A percentile compares a stretch with the other conserved stretches of the same genome.
Conservation (phyloP, 1,284 basidiomycete genomes). For the Pseudozyma sp. region DNA sequence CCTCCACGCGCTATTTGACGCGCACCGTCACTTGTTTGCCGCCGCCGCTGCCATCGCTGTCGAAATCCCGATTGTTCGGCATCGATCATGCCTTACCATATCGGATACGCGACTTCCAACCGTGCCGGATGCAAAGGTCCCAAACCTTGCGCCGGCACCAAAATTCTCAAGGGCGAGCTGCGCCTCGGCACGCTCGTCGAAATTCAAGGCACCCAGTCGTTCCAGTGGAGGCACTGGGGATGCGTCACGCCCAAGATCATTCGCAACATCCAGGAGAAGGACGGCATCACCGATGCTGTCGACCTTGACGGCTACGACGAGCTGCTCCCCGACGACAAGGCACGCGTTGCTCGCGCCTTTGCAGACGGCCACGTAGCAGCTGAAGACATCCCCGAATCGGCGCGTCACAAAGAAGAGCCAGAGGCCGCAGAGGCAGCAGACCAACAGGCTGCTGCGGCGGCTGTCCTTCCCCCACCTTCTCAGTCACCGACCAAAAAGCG, state of each 20-base stretch:
- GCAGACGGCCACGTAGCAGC: slow-evolving; percentile 45
- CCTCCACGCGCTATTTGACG: slow-evolving; percentile 16
- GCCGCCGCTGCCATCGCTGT: not conserved
- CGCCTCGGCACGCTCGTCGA: slow-evolving; percentile 83
- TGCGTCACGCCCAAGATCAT: slow-evolving; percentile 73
- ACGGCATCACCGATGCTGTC: slow-evolving; percentile 70
- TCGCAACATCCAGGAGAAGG: slow-evolving; percentile 77
- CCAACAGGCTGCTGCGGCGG: slow-evolving; percentile 11
- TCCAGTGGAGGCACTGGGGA: slow-evolving; percentile 84
- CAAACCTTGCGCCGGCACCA: slow-evolving; percentile 82
- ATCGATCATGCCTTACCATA: slow-evolving; percentile 52
- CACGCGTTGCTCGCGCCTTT: slow-evolving; percentile 41
- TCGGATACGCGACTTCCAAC: slow-evolving; percentile 65
- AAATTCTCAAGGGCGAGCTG: slow-evolving; percentile 79
- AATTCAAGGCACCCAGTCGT: slow-evolving; percentile 75
- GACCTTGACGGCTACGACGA: slow-evolving; percentile 57
- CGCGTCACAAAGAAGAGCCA: slow-evolving; percentile 34
- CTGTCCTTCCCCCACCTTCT: slow-evolving; percentile 5
- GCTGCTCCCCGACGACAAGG: slow-evolving; percentile 40
- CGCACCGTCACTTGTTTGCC: not conserved
- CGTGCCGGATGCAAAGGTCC: slow-evolving; percentile 90
- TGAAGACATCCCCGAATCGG: slow-evolving; percentile 53
- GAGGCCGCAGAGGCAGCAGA: slow-evolving; percentile 12
- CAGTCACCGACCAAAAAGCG: slow-evolving; percentile 37
- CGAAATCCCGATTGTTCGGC: not conserved